Conservation (phyloP, 164 flowering plant genomes). For the Warburgia ugandensis region DNA sequence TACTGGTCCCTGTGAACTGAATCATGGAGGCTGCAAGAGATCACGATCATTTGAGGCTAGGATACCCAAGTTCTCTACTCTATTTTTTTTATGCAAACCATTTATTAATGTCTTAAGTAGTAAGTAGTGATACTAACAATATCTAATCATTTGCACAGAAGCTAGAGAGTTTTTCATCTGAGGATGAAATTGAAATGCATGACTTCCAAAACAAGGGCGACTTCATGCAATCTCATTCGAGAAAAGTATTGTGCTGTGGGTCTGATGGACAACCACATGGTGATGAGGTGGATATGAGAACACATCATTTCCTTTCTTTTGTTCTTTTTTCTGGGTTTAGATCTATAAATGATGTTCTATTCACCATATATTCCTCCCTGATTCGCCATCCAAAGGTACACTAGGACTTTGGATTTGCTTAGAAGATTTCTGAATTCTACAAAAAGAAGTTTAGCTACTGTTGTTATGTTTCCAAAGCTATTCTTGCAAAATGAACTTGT, state of each 20-base stretch:
- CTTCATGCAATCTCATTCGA: constrained; percentile 9
- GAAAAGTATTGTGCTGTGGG: constrained; percentile 5
- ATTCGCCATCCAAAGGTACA: no score
- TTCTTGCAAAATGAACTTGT: not conserved
- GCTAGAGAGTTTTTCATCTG: constrained; percentile 9
- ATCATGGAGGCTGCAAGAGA: not conserved
- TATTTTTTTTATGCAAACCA: not conserved
- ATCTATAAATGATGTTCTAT: no score
- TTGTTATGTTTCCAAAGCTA: not conserved
- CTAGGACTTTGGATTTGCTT: not conserved
- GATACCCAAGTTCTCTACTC: not conserved
- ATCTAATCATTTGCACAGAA: constrained; percentile 13
- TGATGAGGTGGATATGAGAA: constrained; percentile 27
- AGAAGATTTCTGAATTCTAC: not conserved
- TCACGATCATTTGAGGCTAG: not conserved
- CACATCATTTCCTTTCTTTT: no score
- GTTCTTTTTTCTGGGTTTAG: no score
- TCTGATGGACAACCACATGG: constrained; percentile 30
- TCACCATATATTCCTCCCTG: no score
- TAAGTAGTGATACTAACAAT: not conserved
- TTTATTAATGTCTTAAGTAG: not conserved
- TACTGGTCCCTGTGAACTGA: not conserved
- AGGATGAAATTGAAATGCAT: constrained; percentile 31
- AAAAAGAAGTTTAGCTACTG: not conserved
- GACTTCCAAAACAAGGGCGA: constrained; percentile 14